Base-by-base conservation (phyloP, 2,329 filamentous ascomycete genomes). In the Dactylellina haptotyla region DNA sequence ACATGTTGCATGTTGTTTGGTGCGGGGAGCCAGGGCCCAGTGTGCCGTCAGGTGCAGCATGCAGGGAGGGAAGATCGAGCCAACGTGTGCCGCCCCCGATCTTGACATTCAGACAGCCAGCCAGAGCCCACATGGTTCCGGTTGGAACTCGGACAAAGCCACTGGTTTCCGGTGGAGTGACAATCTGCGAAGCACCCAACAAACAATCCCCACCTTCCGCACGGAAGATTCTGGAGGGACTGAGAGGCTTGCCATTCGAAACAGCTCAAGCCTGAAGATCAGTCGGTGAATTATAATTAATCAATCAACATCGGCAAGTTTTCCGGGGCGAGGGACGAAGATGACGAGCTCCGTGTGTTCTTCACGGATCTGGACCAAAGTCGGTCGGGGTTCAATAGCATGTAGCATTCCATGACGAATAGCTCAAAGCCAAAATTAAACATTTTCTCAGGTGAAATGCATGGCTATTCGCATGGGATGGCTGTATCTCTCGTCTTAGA, bases 31-130 rank as follows among this genome's bases (percentile, higher is more conserved):
- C 48, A 65, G 50, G 61, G 61, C 61, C 26, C 43, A 57, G 20
- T 65, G 61, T 65, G 50, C 61, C 50, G 61, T 65, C 41, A 37
- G 39, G 18, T 57, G 58, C 58, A 63, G 58, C 16, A 39, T 65
- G 61, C 61, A 65, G 37, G 20, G 43, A 65, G 28, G 20, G 37
- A 57, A 32, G 50, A 53, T 65, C 43, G 50, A 65, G 34, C 14
- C 25, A 45, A 57, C 37, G 39, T 37, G 50, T 56, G 56, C 41
- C 50, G 48, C 59, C 37, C 61, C 48, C 61, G 61, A 65, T 65
- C 59, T 64, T 64, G 61, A 65, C 59, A 51, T 51, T 20, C 46
- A 63, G 45, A 43, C 57, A 45, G 16, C 59, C 58, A 46, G 46
- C 32, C 50, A 51, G 28, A 48, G 18, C 61, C 50, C 50, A 46